phyloP scores from a whole-genome alignment of 2,329 filamentous ascomycete species.

The Paecilomyces fulvus region DNA sequence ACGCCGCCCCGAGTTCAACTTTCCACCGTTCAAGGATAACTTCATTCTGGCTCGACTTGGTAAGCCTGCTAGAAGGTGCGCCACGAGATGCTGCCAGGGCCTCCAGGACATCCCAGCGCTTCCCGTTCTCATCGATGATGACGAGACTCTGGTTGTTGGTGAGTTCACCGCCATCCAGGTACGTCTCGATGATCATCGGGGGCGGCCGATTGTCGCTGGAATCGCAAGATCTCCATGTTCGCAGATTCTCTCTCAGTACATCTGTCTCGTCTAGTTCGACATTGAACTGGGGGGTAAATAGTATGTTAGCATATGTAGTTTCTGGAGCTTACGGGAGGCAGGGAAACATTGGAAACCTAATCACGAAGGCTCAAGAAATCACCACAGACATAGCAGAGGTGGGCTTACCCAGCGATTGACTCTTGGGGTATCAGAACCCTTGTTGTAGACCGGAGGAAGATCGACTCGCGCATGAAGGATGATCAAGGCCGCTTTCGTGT shows the following conservation, averaged over 20 bases:
- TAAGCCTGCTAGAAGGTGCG: conserved; percentile 28
- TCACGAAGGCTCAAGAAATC: background rate
- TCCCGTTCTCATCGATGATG: conserved; percentile 77
- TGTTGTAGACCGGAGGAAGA: conserved; percentile 50
- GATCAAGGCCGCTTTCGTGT: conserved; percentile 76
- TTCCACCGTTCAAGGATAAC: conserved; percentile 87
- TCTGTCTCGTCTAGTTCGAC: conserved; percentile 90
- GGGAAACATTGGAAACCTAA: background rate
- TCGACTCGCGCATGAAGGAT: conserved; percentile 74
- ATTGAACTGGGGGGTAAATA: conserved; percentile 63
- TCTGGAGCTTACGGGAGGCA: background rate
- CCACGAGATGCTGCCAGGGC: conserved; percentile 60
- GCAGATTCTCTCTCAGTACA: conserved; percentile 71
- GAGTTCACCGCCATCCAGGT: conserved; percentile 69
- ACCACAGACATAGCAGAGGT: background rate
- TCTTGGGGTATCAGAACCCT: conserved; percentile 52
- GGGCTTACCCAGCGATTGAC: conserved; percentile 77
- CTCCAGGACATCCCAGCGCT: conserved; percentile 85
- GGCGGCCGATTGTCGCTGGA: conserved; percentile 69
- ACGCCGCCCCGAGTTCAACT: conserved; percentile 64
- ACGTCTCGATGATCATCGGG: conserved; percentile 83
- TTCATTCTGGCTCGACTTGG: conserved; percentile 51
- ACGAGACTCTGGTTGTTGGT: conserved; percentile 81
- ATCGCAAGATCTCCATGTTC: conserved; percentile 72
- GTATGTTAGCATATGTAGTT: conserved; percentile 1